These are phyloP conservation scores for Cladobotryum protrusum DNA, from an alignment of 2,329 filamentous ascomycete genomes.

Conservation along the genomic window DNA sequence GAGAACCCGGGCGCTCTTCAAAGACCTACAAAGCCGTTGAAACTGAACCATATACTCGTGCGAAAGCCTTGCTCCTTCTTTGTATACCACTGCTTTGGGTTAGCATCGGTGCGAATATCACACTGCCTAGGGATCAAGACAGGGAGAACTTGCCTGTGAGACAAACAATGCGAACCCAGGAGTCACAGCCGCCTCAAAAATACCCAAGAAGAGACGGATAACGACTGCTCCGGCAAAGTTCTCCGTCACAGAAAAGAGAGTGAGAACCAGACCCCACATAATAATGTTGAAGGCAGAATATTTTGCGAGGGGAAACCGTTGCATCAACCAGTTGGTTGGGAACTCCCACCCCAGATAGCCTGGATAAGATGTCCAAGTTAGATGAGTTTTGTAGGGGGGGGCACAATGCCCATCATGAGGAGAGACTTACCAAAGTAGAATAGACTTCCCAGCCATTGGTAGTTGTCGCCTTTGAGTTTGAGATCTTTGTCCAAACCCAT, in stretches of 20 bases:
- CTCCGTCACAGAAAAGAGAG: constrained; percentile 2
- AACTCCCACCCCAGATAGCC: constrained; percentile 12
- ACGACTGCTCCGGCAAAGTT: constrained; percentile 12
- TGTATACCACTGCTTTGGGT: constrained; percentile 7
- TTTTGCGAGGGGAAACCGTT: constrained; percentile 11
- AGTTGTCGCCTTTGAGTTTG: constrained; percentile 10
- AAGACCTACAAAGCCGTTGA: constrained; percentile 10
- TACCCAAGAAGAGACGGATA: constrained; percentile 12
- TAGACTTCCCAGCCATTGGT: constrained; percentile 10
- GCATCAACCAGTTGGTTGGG: constrained; percentile 9
- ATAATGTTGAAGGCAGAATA: constrained; percentile 13
- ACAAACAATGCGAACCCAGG: constrained; percentile 8
- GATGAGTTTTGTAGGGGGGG: background rate
- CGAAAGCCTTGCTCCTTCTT: constrained; percentile 9
- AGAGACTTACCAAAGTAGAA: constrained; percentile 8
- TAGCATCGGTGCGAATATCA: background rate
- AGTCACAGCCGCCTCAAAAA: constrained; percentile 11
- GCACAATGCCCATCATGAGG: background rate
- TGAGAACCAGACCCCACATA: constrained; percentile 11
- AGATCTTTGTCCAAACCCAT: constrained; percentile 10
- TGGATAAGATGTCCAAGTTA: background rate
- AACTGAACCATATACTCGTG: constrained; percentile 10
- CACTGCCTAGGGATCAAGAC: background rate
- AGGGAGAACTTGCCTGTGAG: constrained; percentile 3
- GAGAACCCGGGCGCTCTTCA: background rate